Percentiles rank a stretch among this genome's conserved stretches.
Evolutionary conservation across 768 basidiomycete genomes (phyloP).

Genomic region (Dictyophora rubrovolvata): DNA sequence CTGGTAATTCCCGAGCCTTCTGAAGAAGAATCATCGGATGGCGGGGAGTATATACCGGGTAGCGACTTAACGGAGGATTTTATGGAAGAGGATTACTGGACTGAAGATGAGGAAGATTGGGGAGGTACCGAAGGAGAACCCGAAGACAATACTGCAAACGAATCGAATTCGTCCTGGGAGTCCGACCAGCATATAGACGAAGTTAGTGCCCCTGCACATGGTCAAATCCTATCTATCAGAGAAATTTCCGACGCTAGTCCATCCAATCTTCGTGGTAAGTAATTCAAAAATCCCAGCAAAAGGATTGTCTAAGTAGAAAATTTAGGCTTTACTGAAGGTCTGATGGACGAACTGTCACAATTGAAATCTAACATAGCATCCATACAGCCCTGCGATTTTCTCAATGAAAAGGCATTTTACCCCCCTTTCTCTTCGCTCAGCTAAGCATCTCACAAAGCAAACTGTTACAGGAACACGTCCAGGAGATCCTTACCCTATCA

Average conservation of each 20-base stretch:
- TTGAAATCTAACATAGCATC: not conserved
- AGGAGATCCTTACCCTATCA: not conserved
- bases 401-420: not conserved
- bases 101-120: conserved; percentile 28
- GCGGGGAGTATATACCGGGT: conserved; percentile 53
- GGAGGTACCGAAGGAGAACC: conserved; percentile 33
- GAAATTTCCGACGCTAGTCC: not conserved
- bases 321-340: not conserved
- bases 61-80: conserved; percentile 27
- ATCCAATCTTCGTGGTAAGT: not conserved
- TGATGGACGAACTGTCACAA: not conserved
- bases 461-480: not conserved
- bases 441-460: not conserved
- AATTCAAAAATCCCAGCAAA: too few relatives aligned
- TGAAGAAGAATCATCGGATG: conserved; percentile 59
- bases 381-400: not conserved
- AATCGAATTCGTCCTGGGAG: conserved; percentile 2
- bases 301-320: not conserved
- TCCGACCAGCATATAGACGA: conserved; percentile 2
- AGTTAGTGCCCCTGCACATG: not conserved
- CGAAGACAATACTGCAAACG: conserved; percentile 14
- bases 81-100: conserved; percentile 33
- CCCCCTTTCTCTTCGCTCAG: not conserved
- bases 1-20: conserved; percentile 44
- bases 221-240: not conserved